Percentiles rank a stretch among this genome's conserved stretches.
Evolutionary conservation across 164 flowering plant genomes (phyloP).

Genomic region (Aristolochia contorta): DNA sequence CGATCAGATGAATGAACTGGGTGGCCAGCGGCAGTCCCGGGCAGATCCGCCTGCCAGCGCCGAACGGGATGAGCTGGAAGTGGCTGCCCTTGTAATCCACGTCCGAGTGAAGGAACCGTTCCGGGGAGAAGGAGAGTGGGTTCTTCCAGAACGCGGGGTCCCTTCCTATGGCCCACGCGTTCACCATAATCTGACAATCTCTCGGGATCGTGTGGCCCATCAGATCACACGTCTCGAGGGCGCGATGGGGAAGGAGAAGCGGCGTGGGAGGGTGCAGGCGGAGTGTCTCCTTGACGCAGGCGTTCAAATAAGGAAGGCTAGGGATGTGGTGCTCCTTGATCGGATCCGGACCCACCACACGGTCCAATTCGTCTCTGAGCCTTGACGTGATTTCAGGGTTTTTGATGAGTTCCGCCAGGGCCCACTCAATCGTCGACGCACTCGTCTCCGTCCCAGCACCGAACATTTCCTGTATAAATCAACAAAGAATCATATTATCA

Average conservation of each 20-base stretch:
- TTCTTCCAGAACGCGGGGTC: constrained; percentile 13
- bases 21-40: constrained; percentile 10
- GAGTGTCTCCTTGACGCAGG: constrained; percentile 17
- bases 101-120: constrained; percentile 4
- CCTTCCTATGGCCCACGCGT: constrained; percentile 13
- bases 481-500: no score
- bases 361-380: constrained; percentile 1
- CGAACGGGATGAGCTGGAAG: constrained; percentile 9
- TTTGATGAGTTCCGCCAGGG: constrained; percentile 20
- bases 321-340: constrained; percentile 12
- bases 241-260: constrained; percentile 11
- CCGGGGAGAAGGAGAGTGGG: constrained; percentile 7
- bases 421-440: constrained; percentile 23
- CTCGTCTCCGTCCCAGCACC: constrained; percentile 22
- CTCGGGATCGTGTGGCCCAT: constrained; percentile 6
- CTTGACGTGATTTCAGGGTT: constrained; percentile 8
- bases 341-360: neutral
- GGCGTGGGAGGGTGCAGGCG: constrained; percentile 16
- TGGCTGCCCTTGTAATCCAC: constrained; percentile 12
- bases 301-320: constrained; percentile 15
- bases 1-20: constrained; percentile 11
- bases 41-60: constrained; percentile 11
- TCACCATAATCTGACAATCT: constrained; percentile 8
- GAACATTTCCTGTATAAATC: constrained; percentile 14
- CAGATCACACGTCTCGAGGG: constrained; percentile 1